These are phyloP conservation scores for Tylopilus rubrobrunneus DNA, from an alignment of 768 basidiomycete genomes.

Conservation along the genomic window DNA sequence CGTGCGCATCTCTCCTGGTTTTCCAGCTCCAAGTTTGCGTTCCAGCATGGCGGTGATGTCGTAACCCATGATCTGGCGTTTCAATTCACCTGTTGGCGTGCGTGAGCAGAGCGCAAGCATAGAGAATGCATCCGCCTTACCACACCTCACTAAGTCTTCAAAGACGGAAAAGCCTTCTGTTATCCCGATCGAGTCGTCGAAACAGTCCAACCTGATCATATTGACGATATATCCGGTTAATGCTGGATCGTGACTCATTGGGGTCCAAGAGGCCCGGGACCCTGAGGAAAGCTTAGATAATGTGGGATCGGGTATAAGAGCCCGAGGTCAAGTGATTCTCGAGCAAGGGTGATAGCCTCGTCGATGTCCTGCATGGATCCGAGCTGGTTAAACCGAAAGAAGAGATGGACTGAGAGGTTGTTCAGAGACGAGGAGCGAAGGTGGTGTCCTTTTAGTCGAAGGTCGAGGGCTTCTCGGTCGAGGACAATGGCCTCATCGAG, in stretches of 20 bases:
- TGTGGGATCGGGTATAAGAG: neutral
- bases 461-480: too few relatives aligned
- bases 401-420: too few relatives aligned
- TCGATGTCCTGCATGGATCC: too few relatives aligned
- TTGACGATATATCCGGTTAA: slow-evolving; percentile 19
- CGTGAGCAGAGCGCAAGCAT: neutral
- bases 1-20: slow-evolving; percentile 2
- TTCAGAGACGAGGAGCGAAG: too few relatives aligned
- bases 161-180: slow-evolving; percentile 13
- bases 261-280: slow-evolving; percentile 5
- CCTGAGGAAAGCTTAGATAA: neutral
- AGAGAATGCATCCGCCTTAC: neutral
- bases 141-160: slow-evolving; percentile 2
- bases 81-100: neutral
- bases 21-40: slow-evolving; percentile 1
- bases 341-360: too few relatives aligned
- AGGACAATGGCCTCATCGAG: too few relatives aligned
- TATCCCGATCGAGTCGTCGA: slow-evolving; percentile 23
- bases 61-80: slow-evolving; percentile 1
- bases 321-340: too few relatives aligned
- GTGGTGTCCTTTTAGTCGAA: too few relatives aligned
- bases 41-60: slow-evolving; percentile 1
- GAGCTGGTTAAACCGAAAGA: too few relatives aligned
- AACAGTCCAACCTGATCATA: slow-evolving; percentile 22
- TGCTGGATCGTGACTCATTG: neutral